Percentiles rank a stretch among this genome's conserved stretches.
Evolutionary conservation across 2,329 filamentous ascomycete species (phyloP).

Genomic region (Sporothrix phasma): DNA sequence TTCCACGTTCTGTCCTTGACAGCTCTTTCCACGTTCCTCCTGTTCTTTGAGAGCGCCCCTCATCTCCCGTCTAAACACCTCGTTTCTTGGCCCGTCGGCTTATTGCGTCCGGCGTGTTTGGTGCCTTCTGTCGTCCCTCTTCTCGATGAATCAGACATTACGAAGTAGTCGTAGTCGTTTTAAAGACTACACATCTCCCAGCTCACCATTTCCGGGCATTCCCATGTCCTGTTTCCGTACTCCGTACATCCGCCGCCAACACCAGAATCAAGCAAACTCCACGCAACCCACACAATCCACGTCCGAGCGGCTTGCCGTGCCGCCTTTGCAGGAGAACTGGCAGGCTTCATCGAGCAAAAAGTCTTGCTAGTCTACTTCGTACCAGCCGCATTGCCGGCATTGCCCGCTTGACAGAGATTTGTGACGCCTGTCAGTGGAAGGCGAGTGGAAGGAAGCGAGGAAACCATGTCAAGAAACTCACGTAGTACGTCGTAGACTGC

Average conservation of each 20-base stretch:
- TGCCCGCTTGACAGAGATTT: no score
- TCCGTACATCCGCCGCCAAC: constrained; percentile 4
- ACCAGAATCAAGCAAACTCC: neutral
- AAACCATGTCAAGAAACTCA: constrained; percentile 2
- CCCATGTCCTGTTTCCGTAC: neutral
- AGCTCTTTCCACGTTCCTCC: neutral
- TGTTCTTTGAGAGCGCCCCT: neutral
- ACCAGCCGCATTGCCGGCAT: neutral
- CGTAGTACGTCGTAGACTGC: no score
- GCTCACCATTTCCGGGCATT: neutral
- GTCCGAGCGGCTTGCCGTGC: neutral
- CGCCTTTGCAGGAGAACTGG: neutral
- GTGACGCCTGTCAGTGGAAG: neutral
- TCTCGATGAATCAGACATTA: no score
- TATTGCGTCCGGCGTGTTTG: neutral
- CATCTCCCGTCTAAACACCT: neutral
- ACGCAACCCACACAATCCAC: neutral
- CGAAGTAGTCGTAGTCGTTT: no score
- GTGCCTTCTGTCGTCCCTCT: no score
- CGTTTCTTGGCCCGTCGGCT: neutral
- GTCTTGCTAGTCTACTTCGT: no score
- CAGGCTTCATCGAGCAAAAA: neutral
- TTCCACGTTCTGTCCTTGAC: neutral
- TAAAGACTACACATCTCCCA: no score
- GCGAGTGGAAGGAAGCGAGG: neutral